phyloP scores from a whole-genome alignment of 1,284 basidiomycete genomes.

The Inonotus obliquus region DNA sequence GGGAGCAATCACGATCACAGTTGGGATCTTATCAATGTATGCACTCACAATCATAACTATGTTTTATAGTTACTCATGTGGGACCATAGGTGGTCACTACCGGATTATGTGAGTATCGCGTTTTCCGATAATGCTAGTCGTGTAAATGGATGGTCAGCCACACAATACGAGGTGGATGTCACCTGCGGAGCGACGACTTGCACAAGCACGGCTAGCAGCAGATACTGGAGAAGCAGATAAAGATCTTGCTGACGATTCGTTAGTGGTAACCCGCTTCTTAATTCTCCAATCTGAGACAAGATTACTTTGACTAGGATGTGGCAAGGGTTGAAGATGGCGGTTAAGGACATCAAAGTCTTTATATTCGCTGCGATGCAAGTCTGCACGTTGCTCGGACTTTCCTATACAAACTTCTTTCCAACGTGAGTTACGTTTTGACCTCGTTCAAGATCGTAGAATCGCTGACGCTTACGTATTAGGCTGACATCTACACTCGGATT shows the following conservation, averaged over 20 bases:
- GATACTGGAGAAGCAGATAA: slow-evolving; percentile 71
- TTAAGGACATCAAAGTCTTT: slow-evolving; percentile 57
- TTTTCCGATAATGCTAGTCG: background rate
- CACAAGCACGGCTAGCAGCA: slow-evolving; percentile 67
- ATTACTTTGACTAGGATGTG: slow-evolving; percentile 35
- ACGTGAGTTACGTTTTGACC: slow-evolving; percentile 40
- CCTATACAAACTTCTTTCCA: slow-evolving; percentile 73
- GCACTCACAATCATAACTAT: slow-evolving; percentile 19
- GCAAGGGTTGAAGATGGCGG: slow-evolving; percentile 52
- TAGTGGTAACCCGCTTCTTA: slow-evolving; percentile 27
- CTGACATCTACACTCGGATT: slow-evolving; percentile 36
- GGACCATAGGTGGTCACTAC: slow-evolving; percentile 20
- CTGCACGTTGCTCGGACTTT: slow-evolving; percentile 53
- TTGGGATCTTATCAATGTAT: slow-evolving; percentile 55
- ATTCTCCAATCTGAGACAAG: slow-evolving; percentile 24
- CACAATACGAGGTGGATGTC: slow-evolving; percentile 65
- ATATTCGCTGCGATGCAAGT: slow-evolving; percentile 54
- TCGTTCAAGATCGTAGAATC: background rate
- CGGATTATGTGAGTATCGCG: slow-evolving; percentile 25
- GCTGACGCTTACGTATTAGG: slow-evolving; percentile 51
- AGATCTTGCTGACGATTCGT: slow-evolving; percentile 52
- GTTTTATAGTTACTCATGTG: background rate
- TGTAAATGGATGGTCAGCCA: slow-evolving; percentile 36
- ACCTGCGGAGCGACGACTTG: slow-evolving; percentile 53
- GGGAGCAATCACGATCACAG: slow-evolving; percentile 52